Evolutionary conservation across 768 basidiomycete species (phyloP), one percentile per base, ranked within the genome.

Genomic region (Boletus coccyginus): DNA sequence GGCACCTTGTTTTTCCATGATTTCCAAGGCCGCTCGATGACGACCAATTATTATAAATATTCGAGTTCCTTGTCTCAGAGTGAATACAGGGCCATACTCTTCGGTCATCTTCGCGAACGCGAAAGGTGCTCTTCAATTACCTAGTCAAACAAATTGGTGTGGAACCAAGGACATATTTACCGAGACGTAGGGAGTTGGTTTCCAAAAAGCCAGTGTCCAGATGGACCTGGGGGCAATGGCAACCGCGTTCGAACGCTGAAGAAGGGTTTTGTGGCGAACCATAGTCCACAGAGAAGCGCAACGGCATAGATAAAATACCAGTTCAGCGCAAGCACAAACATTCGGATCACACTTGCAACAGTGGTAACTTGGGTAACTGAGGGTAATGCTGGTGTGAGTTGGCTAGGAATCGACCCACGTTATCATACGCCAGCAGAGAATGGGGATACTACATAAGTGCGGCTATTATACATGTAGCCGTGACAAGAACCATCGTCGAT

Each of bases 61-160:
- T 3, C 43, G 42, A 10, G 39, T 6, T 1, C 85, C 84, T 59
- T 81, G 79, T 7, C 77, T 74, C 1, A 86, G 65, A 0, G 80
- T 76, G 58, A 85, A 83, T 0, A 87, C 75, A 0, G 85, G 84
- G 0, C 86, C 85, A 60, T 86, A 86, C 56, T 77, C 62, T 61
- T 84, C 74, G 4, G 80, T 82, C 78, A 83, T 81, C 62, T 81
- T 75, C 32, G 85, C 80, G 47, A 83, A 84, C 29, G 35, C 58
- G 24, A 67, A 63, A 11, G 63, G 55, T 14, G 55, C 33, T 10
- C 67, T 66, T 31, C 7, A 9, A 29, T 17, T 1, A 21, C 21
- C 21, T 21, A 13, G 43, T 57, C n/a, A 61, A 49, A 40, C 2
- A 7, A 11, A 11, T n/a, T 3, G n/a, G 4, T 0, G 32, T 7